Evolutionary conservation across 202 grass and related monocot genomes (phyloP).

Genomic region (Cymbopogon flexuosus): DNA sequence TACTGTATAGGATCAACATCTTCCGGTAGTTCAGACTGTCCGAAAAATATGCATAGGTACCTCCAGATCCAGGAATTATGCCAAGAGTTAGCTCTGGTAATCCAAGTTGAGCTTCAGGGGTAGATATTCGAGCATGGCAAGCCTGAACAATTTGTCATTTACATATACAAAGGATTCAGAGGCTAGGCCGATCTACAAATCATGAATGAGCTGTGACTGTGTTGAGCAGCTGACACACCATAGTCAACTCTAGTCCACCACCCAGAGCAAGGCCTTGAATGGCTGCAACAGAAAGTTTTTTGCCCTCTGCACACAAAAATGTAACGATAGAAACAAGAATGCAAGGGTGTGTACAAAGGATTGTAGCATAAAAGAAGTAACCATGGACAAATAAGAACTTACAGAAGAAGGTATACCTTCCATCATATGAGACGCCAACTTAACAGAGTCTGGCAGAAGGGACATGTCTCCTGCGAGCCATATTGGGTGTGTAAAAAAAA

Average conservation of each 20-base stretch:
- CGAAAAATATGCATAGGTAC: conserved; percentile 31
- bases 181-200: not conserved
- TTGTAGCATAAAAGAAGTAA: conserved; percentile 23
- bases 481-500: conserved; percentile 6
- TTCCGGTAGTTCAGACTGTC: not conserved
- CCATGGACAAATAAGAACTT: not conserved
- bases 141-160: conserved; percentile 36
- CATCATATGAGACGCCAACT: conserved; percentile 66
- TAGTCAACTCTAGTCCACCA: conserved; percentile 78
- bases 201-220: conserved; percentile 16
- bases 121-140: conserved; percentile 91
- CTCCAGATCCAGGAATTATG: conserved; percentile 95
- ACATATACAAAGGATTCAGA: conserved; percentile 17
- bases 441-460: conserved; percentile 58
- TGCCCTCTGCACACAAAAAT: conserved; percentile 47
- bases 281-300: conserved; percentile 89
- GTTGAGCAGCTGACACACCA: conserved; percentile 43
- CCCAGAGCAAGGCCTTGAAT: conserved; percentile 89
- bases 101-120: conserved; percentile 89
- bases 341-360: not conserved
- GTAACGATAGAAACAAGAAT: not conserved
- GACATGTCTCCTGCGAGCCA: conserved; percentile 49
- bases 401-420: conserved; percentile 45
- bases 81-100: conserved; percentile 93
- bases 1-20: too few relatives aligned